A percentile compares a stretch with the other conserved stretches of the same genome.
phyloP scores from a whole-genome alignment of 2,329 filamentous ascomycete genomes.

The Aureobasidium pullulans region DNA sequence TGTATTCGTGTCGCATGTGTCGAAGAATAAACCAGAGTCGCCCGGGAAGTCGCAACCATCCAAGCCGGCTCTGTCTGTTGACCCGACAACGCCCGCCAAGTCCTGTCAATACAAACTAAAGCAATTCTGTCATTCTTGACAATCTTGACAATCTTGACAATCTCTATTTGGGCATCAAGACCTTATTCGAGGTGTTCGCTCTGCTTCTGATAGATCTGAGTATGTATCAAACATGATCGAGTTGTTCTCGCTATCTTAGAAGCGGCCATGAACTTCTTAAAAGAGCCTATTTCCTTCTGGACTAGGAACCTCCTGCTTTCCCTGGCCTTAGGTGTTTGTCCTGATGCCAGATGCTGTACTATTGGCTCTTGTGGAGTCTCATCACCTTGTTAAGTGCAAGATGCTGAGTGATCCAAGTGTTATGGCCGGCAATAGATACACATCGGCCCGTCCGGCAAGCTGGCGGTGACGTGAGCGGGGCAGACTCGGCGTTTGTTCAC shows the following conservation, averaged over 20 bases:
- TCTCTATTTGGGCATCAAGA: neutral
- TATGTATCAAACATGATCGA: too few species aligned
- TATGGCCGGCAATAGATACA: neutral
- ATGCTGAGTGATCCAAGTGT: too few species aligned
- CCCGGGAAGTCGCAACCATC: neutral
- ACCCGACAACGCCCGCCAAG: slow-evolving; percentile 10
- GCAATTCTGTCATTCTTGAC: neutral
- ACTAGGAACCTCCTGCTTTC: too few species aligned
- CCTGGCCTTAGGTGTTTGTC: too few species aligned
- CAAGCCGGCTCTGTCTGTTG: neutral
- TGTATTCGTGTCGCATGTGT: neutral
- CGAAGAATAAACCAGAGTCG: neutral
- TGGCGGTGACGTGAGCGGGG: slow-evolving; percentile 2
- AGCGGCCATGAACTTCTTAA: too few species aligned
- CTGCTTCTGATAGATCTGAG: too few species aligned
- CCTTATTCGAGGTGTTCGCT: too few species aligned
- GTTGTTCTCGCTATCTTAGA: too few species aligned
- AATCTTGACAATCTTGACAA: neutral
- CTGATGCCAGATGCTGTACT: too few species aligned
- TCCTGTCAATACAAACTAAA: slow-evolving; percentile 1
- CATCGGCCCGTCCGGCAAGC: neutral
- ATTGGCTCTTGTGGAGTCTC: too few species aligned
- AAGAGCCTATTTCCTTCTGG: too few species aligned
- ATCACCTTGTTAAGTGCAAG: too few species aligned
- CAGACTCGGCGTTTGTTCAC: neutral